Base-by-base conservation (phyloP, 1,284 basidiomycete species). In the Ustilago cynodontis region DNA sequence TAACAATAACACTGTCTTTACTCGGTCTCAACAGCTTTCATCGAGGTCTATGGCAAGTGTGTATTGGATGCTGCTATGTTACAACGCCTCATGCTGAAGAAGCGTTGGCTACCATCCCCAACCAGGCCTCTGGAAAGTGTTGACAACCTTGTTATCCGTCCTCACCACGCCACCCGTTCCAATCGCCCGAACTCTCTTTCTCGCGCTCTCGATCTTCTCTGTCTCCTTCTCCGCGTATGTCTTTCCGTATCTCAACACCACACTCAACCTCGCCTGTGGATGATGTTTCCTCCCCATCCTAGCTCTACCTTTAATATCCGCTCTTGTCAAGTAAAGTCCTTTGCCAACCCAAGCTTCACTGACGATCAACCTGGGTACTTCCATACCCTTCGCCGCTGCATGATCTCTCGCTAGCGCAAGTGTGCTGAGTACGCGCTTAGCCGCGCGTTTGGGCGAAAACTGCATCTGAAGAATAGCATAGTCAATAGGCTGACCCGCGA, bases 381-480 rank as follows among this genome's bases (percentile, higher is more conserved):
- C 88, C 83, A 98, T 87, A 28, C 90, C 90, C 87, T 96, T 96
- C 81, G 92, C 91, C 47, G 90, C 89, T 0, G 95, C 96, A 83
- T 96, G 93, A 82, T 94, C 91, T 82, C 93, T 92, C 10, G 95
- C 95, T 4, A 93, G 90, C 6, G 90, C 92, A 52, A 98, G 89
- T 89, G 95, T 95, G 79, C 91, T 93, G 89, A 94, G 92, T 65
- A 99, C 91, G 71, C 94, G 91, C 51, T 89, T 90, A 65, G 93
- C 92, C 11, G 93, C 93, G 16, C 94, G 90, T 87, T 98, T 98
- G 86, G 95, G 91, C 78, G 92, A 93, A 86, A 98, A 97, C 85
- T 93, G 91, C 93, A 98, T 96, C 85, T 99, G 96, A 58, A 98
- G 88, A 83, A 99, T 95, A 28, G 96, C 95, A 83, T 93, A 91